A percentile compares a stretch with the other conserved stretches of the same genome.
Evolutionary conservation across 352 stramenopile species (phyloP).

Genomic region (Globisporangium megalacanthum): DNA sequence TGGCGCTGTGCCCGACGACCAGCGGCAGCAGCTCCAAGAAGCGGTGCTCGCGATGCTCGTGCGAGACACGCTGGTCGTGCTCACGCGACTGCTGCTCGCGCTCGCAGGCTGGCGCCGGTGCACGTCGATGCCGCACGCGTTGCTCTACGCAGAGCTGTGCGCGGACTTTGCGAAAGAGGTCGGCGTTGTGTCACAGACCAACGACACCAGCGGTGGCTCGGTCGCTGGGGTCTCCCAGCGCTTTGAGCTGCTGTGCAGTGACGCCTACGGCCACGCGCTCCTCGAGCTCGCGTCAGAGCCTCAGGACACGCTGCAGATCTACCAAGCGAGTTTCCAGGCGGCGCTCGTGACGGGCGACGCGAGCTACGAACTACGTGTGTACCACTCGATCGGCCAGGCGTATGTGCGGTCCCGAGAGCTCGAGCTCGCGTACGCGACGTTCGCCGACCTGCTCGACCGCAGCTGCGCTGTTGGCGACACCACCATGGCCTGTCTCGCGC

Average conservation of each 20-base stretch:
- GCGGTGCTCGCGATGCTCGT: constrained; percentile 17
- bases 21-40: constrained; percentile 2
- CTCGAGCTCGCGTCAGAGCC: constrained; percentile 30
- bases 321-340: constrained; percentile 39
- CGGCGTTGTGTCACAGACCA: neutral
- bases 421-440: constrained; percentile 33
- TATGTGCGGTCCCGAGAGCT: constrained; percentile 30
- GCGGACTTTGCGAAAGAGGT: constrained; percentile 37
- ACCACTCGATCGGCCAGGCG: constrained; percentile 31
- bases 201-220: neutral
- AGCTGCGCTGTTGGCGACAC: constrained; percentile 31
- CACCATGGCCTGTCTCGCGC: constrained; percentile 37
- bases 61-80: constrained; percentile 32
- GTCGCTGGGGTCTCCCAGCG: constrained; percentile 11
- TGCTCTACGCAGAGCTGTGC: constrained; percentile 37
- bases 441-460: constrained; percentile 29
- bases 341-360: constrained; percentile 27
- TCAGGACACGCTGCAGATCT: constrained; percentile 33
- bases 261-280: constrained; percentile 30
- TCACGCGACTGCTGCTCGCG: constrained; percentile 39
- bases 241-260: constrained; percentile 41
- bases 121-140: constrained; percentile 31
- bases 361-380: constrained; percentile 36
- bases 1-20: neutral
- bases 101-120: constrained; percentile 35